A percentile compares a stretch with the other conserved stretches of the same genome.
These are phyloP conservation scores for Dalbergia cultrata DNA, from an alignment of 306 rosid species.

Conservation along the genomic window DNA sequence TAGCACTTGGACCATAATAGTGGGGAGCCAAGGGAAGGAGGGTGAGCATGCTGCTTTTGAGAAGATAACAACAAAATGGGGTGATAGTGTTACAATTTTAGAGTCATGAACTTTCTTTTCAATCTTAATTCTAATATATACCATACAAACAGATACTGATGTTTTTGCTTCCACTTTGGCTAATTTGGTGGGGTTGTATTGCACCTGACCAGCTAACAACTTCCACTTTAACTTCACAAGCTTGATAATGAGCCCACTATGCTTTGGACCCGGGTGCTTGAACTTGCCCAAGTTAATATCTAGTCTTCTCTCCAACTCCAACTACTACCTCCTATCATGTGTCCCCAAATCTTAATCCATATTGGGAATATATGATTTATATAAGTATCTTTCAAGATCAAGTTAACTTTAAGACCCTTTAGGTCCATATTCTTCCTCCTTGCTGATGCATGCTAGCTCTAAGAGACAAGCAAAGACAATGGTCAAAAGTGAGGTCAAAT, in stretches of 20 bases:
- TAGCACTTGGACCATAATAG: constrained; percentile 55
- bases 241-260: constrained; percentile 40
- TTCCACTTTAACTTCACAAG: constrained; percentile 54
- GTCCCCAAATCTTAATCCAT: constrained; percentile 56
- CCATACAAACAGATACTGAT: constrained; percentile 51
- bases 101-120: constrained; percentile 50
- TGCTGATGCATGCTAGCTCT: constrained; percentile 68
- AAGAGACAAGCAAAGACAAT: constrained; percentile 56
- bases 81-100: constrained; percentile 38
- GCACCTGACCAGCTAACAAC: constrained; percentile 60
- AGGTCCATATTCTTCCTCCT: constrained; percentile 57
- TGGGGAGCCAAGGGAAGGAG: background rate
- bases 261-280: constrained; percentile 56
- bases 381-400: constrained; percentile 38
- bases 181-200: constrained; percentile 52
- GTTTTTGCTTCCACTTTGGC: constrained; percentile 50
- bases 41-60: constrained; percentile 34
- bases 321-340: constrained; percentile 54
- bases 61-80: constrained; percentile 51
- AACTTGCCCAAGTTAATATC: constrained; percentile 65
- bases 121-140: constrained; percentile 32
- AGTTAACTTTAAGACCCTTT: constrained; percentile 46
- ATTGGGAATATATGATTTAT: constrained; percentile 52
- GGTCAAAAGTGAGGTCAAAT: constrained; percentile 77
- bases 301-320: constrained; percentile 53